These are phyloP conservation scores for Rhexocercosporidium sp. DNA, from an alignment of 2,329 filamentous ascomycete genomes.

Conservation along the genomic window DNA sequence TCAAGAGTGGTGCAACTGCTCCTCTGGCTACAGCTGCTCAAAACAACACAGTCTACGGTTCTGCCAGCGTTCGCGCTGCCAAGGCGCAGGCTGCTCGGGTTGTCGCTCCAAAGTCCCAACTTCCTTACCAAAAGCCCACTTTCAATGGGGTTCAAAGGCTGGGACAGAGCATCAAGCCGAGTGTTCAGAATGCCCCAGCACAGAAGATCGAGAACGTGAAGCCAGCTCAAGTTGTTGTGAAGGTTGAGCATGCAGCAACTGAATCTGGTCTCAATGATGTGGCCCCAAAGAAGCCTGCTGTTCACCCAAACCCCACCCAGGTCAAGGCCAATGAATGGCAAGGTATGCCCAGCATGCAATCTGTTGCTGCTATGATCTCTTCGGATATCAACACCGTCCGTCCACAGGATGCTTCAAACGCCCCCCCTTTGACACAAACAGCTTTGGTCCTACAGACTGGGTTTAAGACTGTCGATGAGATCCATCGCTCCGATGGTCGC, in stretches of 20 bases:
- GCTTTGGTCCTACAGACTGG: conserved; percentile 18
- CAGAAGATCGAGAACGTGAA: background rate
- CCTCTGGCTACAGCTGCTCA: background rate
- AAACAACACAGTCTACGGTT: background rate
- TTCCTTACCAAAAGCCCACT: background rate
- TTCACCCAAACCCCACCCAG: background rate
- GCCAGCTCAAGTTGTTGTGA: background rate
- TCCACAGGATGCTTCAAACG: background rate
- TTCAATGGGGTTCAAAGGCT: conserved; percentile 1
- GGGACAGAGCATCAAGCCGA: background rate
- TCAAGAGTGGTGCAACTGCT: conserved; percentile 1
- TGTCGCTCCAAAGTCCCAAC: background rate
- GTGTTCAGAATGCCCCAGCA: background rate
- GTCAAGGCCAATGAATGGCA: conserved; percentile 1
- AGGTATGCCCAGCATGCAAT: background rate
- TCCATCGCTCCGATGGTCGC: conserved; percentile 20
- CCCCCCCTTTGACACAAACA: conserved; percentile 14
- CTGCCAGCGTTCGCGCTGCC: conserved; percentile 4
- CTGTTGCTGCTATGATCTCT: conserved; percentile 7
- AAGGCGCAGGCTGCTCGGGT: background rate
- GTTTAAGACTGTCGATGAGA: conserved; percentile 8
- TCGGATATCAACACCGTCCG: conserved; percentile 8
- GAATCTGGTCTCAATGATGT: background rate
- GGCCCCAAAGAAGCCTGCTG: background rate
- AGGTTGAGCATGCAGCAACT: background rate